Conservation (phyloP, 1,284 basidiomycete species). For the Chondrostereum purpureum region DNA sequence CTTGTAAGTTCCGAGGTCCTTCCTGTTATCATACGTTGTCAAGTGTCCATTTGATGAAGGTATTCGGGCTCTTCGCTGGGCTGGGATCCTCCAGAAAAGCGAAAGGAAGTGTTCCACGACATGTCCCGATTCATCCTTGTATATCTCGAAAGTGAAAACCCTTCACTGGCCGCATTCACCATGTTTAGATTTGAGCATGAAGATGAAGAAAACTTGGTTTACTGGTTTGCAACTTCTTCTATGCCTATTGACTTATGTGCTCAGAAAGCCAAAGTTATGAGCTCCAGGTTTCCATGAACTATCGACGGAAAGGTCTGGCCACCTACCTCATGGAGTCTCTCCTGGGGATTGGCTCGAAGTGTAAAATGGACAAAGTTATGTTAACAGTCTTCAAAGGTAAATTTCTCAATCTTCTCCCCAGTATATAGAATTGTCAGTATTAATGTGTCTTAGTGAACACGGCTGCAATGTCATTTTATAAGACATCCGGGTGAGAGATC, state of each 20-base stretch:
- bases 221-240: constrained; percentile 44
- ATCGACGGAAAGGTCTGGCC: constrained; percentile 52
- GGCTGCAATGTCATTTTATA: constrained; percentile 51
- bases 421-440: too few relatives aligned
- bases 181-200: constrained; percentile 73
- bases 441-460: constrained; percentile 39
- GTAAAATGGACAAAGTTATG: constrained; percentile 59
- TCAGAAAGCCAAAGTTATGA: constrained; percentile 51
- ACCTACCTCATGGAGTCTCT: constrained; percentile 43
- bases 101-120: constrained; percentile 51
- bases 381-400: constrained; percentile 69
- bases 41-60: constrained; percentile 24
- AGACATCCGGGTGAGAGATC: constrained; percentile 40
- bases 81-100: constrained; percentile 55
- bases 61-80: constrained; percentile 55
- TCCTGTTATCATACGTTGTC: background rate
- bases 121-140: constrained; percentile 56
- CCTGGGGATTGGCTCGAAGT: constrained; percentile 40
- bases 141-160: constrained; percentile 17
- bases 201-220: constrained; percentile 47
- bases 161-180: constrained; percentile 40
- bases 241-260: background rate
- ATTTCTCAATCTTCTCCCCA: too few relatives aligned
- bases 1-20: constrained; percentile 29
- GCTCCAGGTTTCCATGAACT: constrained; percentile 45